phyloP scores from a whole-genome alignment of 2,329 filamentous ascomycete genomes.

The Calonectria henricotiae region DNA sequence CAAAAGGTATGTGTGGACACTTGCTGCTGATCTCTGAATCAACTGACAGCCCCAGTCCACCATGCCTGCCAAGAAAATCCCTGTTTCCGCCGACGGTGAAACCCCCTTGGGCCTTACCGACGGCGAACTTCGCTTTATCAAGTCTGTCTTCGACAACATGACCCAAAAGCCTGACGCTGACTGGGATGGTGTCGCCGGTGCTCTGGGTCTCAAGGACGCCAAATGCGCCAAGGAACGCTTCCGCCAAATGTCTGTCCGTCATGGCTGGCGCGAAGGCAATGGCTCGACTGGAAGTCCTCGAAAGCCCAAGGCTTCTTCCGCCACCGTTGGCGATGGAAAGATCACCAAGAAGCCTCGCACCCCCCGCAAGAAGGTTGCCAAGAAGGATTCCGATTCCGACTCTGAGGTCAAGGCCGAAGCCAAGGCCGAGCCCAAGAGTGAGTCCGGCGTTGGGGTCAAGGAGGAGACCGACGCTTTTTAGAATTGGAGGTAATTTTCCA shows the following conservation, averaged over 20 bases:
- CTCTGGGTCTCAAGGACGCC: conserved; percentile 60
- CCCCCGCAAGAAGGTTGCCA: conserved; percentile 54
- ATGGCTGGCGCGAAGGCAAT: conserved; percentile 58
- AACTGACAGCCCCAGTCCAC: conserved; percentile 26
- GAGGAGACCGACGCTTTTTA: conserved; percentile 24
- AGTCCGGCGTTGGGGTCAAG: conserved; percentile 42
- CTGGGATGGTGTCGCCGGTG: conserved; percentile 59
- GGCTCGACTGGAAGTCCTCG: conserved; percentile 47
- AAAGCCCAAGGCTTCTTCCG: conserved; percentile 50
- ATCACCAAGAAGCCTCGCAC: conserved; percentile 56
- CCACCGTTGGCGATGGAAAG: conserved; percentile 48
- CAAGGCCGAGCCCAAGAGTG: conserved; percentile 39
- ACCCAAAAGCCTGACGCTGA: conserved; percentile 61
- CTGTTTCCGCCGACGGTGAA: conserved; percentile 43
- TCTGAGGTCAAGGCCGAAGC: conserved; percentile 44
- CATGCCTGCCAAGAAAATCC: conserved; percentile 57
- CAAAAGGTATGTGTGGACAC: conserved; percentile 28
- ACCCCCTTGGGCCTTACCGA: conserved; percentile 54
- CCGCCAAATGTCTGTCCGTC: conserved; percentile 60
- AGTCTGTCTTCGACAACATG: conserved; percentile 63
- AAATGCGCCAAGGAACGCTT: conserved; percentile 63
- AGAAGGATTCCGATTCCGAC: conserved; percentile 48
- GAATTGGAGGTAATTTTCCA: background rate
- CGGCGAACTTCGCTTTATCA: conserved; percentile 60
- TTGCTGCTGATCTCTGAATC: background rate